These are phyloP conservation scores for Grosmannia huntii DNA, from an alignment of 2,329 filamentous ascomycete species.

Conservation along the genomic window DNA sequence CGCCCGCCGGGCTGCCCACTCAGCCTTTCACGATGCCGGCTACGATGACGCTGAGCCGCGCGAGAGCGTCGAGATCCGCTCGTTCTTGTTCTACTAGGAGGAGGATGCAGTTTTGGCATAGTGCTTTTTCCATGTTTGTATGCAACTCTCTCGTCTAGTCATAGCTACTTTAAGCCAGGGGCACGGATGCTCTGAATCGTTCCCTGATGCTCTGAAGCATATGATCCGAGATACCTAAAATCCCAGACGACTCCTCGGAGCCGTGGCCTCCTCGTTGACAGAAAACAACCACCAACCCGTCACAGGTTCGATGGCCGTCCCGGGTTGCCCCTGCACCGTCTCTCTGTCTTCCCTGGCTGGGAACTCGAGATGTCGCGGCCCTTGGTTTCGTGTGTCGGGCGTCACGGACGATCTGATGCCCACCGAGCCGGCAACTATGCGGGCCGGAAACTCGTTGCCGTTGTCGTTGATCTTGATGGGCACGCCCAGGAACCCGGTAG, in stretches of 20 bases:
- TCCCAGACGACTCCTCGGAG: too few relatives aligned
- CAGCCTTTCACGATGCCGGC: conserved; percentile 35
- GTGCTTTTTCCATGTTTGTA: background rate
- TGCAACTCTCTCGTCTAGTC: too few relatives aligned
- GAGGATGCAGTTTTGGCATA: background rate
- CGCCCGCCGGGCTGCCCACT: conserved; percentile 40
- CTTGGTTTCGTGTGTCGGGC: background rate
- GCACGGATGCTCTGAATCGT: too few relatives aligned
- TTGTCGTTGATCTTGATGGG: conserved; percentile 2
- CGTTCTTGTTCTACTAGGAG: conserved; percentile 33
- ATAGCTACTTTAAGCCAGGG: background rate
- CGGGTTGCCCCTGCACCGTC: background rate
- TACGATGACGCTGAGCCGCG: conserved; percentile 26
- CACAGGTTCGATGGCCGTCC: background rate
- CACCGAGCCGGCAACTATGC: conserved; percentile 6
- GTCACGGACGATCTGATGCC: background rate
- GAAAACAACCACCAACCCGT: background rate
- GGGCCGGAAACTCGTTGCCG: background rate
- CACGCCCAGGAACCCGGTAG: background rate
- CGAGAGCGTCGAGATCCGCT: conserved; percentile 44
- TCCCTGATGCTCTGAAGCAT: too few relatives aligned
- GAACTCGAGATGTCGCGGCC: background rate
- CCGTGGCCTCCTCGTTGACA: background rate
- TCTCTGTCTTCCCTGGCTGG: background rate
- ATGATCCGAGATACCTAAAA: too few relatives aligned